Evolutionary conservation across 805 yeast species (phyloP), one percentile per base, ranked within the genome.

Genomic region (Myxozyma vanderwaltii): DNA sequence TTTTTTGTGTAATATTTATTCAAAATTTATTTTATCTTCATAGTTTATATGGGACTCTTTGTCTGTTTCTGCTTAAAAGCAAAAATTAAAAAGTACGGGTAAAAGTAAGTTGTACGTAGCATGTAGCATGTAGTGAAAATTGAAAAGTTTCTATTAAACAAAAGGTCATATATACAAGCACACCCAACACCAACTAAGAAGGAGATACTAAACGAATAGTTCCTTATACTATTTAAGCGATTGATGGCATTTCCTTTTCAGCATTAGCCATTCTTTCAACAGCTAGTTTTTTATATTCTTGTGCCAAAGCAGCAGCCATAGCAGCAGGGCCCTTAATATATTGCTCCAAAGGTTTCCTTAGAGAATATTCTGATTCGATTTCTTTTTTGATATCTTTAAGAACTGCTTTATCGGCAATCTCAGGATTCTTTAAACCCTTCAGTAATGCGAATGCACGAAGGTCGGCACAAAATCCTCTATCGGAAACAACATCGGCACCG

Each of bases 241-340:
- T n/a, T n/a, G n/a, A n/a, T n/a, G n/a, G n/a, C n/a, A n/a, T n/a
- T n/a, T n/a, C n/a, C n/a, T n/a, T n/a, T n/a, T n/a, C n/a, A n/a
- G n/a, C n/a, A n/a, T n/a, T 39, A 3, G 19, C 35, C 38, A 51
- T n/a, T 13, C 35, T 17, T 12, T 39, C 47, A 2, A 40, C 31
- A n/a, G 54, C 54, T 31, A 29, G 12, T 8, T 17, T 7, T 21
- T 27, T 51, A 23, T 39, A 40, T 2, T 51, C 47, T 2, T 51
- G 8, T 3, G 54, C 54, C 54, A 40, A 17, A 21, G 40, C 40
- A n/a, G 54, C 39, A n/a, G 56, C 56, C 38, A 44, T 45, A 12
- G 50, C 46, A 29, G 56, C 51, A 2, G 56, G 56, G 4, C 46
- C 29, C 31, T 36, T 26, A 17, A 46, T 27, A 41, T 31, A 53